phyloP scores from a whole-genome alignment of 192 early-diverging fungal species.

The Helicostylum pulchrum region DNA sequence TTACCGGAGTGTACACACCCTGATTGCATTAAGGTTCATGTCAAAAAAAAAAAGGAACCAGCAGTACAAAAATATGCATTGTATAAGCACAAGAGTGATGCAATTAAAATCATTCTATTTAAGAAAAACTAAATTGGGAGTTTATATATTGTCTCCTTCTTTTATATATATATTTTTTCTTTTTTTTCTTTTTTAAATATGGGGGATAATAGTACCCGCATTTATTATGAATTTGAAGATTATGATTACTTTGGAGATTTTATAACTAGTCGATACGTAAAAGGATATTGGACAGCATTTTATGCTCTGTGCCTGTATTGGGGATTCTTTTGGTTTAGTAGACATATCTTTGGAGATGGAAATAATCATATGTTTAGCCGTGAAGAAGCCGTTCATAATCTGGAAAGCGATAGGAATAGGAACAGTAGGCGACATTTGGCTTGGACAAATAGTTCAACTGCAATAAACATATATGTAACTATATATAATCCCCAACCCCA shows the following conservation, averaged over 20 bases:
- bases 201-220: too few relatives aligned
- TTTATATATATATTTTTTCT: too few relatives aligned
- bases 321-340: slow-evolving; percentile 10
- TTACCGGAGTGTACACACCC: too few relatives aligned
- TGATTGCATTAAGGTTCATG: too few relatives aligned
- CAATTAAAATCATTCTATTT: too few relatives aligned
- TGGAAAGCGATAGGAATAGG: background rate
- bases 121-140: too few relatives aligned
- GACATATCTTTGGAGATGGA: slow-evolving; percentile 6
- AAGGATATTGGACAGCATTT: slow-evolving; percentile 5
- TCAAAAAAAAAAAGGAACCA: too few relatives aligned
- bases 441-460: background rate
- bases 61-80: too few relatives aligned
- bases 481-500: background rate
- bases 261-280: background rate
- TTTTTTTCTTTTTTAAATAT: too few relatives aligned
- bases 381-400: slow-evolving; percentile 1
- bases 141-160: too few relatives aligned
- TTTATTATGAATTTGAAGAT: background rate
- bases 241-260: slow-evolving; percentile 16
- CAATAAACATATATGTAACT: slow-evolving; percentile 1
- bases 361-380: background rate
- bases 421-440: too few relatives aligned
- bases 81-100: too few relatives aligned
- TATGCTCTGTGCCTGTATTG: slow-evolving; percentile 5